Conservation (phyloP, 805 yeast genomes). For the Ogataea henricii region DNA sequence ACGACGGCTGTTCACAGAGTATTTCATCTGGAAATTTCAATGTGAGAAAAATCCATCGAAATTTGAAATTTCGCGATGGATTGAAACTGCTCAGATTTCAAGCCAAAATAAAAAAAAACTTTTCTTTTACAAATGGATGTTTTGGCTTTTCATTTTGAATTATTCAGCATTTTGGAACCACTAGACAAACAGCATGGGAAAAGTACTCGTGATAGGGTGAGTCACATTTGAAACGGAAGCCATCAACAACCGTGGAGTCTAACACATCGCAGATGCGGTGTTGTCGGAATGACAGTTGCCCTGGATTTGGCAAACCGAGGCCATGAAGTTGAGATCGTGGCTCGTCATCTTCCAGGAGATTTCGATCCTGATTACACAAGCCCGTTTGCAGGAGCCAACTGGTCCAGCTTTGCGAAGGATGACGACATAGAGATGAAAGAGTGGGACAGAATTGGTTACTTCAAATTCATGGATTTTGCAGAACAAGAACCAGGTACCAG, state of each 20-base stretch:
- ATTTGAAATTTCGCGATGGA: background rate
- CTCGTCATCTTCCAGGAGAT: conserved; percentile 58
- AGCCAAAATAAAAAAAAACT: background rate
- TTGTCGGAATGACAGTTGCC: conserved; percentile 58
- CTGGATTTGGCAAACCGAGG: conserved; percentile 41
- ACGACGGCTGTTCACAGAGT: no score
- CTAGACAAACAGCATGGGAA: conserved; percentile 10
- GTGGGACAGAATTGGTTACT: conserved; percentile 53
- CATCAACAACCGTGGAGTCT: background rate
- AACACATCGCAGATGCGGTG: conserved; percentile 37
- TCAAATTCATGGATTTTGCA: conserved; percentile 47
- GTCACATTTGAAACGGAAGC: no score
- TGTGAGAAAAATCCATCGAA: no score
- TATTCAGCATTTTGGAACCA: background rate
- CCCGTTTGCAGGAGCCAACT: conserved; percentile 74
- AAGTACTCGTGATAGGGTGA: conserved; percentile 17
- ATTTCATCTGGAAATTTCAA: no score
- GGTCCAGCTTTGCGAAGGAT: conserved; percentile 59
- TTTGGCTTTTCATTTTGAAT: background rate
- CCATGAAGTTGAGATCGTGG: conserved; percentile 45
- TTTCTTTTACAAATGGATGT: background rate
- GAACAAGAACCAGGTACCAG: conserved; percentile 54
- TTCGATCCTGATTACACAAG: conserved; percentile 52
- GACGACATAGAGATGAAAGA: conserved; percentile 37
- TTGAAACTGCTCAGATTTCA: background rate